Conservation (phyloP, 192 early-diverging fungal species). For the Dissophora globulifera region DNA sequence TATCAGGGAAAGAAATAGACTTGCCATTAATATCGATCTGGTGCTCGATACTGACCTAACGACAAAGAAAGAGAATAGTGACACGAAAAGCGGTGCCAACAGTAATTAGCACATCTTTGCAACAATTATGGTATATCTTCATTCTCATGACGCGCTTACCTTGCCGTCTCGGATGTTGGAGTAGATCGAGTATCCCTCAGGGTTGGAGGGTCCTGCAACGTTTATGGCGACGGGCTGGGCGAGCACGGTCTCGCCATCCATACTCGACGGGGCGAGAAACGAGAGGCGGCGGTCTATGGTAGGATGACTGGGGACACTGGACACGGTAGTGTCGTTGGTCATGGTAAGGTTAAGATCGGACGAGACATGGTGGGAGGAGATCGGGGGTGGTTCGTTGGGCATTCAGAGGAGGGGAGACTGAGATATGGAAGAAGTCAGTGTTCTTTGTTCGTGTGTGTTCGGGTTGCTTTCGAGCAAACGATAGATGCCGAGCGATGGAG, state of each 20-base stretch:
- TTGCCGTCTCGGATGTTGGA: slow-evolving; percentile 52
- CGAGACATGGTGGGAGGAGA: neutral
- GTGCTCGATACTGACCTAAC: slow-evolving; percentile 48
- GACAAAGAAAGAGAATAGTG: too few species aligned
- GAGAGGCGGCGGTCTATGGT: slow-evolving; percentile 7
- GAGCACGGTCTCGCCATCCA: neutral
- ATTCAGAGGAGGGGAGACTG: too few species aligned
- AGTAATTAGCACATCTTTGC: neutral
- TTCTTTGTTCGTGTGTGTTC: neutral
- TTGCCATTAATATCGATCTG: slow-evolving; percentile 55
- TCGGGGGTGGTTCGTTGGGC: slow-evolving; percentile 17
- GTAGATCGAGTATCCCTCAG: slow-evolving; percentile 50
- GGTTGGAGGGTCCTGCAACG: slow-evolving; percentile 1
- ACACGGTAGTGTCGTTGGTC: neutral
- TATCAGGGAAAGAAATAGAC: neutral
- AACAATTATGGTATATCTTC: neutral
- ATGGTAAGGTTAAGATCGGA: neutral
- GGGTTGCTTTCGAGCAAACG: neutral
- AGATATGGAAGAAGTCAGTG: neutral
- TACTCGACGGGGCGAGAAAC: slow-evolving; percentile 2
- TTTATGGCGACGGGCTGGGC: neutral
- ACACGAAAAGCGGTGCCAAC: neutral
- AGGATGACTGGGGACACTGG: too few species aligned
- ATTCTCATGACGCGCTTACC: slow-evolving; percentile 2
- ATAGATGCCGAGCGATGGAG: too few species aligned